Conservation (phyloP, 2,329 filamentous ascomycete genomes). For the Penicillium psychrosexuale region DNA sequence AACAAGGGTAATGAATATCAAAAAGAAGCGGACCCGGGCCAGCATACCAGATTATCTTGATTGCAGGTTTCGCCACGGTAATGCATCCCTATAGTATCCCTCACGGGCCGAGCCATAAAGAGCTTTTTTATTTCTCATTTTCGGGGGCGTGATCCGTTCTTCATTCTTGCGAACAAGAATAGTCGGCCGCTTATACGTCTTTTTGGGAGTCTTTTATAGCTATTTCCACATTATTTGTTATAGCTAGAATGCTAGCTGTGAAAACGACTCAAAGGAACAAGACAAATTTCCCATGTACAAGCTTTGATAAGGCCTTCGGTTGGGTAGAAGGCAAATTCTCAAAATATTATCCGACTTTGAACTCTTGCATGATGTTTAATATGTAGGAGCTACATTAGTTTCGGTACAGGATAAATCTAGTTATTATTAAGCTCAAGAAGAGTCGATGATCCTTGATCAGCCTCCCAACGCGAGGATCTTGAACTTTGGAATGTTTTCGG, state of each 20-base stretch:
- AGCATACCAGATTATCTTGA: constrained; percentile 14
- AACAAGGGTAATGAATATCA: background rate
- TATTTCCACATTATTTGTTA: too few species aligned
- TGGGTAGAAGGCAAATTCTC: background rate
- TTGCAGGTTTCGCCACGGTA: constrained; percentile 7
- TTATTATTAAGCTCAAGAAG: background rate
- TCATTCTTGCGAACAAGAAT: background rate
- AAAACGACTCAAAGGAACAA: too few species aligned
- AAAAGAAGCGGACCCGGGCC: background rate
- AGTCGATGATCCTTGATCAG: background rate
- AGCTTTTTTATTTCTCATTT: background rate
- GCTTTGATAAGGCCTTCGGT: background rate
- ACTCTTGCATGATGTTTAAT: background rate
- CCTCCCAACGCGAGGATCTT: background rate
- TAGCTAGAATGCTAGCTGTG: too few species aligned
- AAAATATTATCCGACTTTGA: background rate
- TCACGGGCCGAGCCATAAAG: background rate
- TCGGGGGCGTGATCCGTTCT: background rate
- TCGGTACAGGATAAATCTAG: too few species aligned
- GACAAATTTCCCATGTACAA: too few species aligned
- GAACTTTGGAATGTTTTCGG: background rate
- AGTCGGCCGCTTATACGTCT: too few species aligned
- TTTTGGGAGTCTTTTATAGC: too few species aligned
- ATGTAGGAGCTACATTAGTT: background rate
- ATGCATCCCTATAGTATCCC: background rate